phyloP scores from a whole-genome alignment of 768 basidiomycete species.

The Porpolomopsis calyptriformis region DNA sequence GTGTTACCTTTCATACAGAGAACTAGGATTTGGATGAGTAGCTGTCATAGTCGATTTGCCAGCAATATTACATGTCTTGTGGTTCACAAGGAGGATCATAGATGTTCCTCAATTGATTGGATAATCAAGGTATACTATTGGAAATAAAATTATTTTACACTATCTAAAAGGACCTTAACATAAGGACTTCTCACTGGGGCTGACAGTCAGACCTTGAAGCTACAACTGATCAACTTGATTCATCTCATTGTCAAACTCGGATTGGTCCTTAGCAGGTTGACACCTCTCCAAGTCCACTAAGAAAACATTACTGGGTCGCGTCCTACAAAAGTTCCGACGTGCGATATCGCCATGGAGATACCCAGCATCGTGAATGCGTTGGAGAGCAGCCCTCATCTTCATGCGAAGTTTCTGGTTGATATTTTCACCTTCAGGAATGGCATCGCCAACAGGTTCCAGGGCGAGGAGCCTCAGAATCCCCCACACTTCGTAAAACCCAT shows the following conservation, averaged over 20 bases:
- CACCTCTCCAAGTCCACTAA: conserved; percentile 12
- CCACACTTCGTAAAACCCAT: conserved; percentile 13
- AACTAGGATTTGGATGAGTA: too few species aligned
- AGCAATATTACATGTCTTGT: too few species aligned
- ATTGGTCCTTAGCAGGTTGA: conserved; percentile 3
- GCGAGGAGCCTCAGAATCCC: conserved; percentile 14
- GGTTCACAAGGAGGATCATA: too few species aligned
- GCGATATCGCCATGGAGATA: conserved; percentile 12
- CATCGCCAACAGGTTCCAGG: conserved; percentile 13
- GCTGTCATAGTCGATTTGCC: too few species aligned
- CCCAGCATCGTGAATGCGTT: conserved; percentile 12
- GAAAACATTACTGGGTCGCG: conserved; percentile 6
- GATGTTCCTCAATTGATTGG: too few species aligned
- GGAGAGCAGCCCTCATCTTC: conserved; percentile 13
- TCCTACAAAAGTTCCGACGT: conserved; percentile 11
- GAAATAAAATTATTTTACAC: too few species aligned
- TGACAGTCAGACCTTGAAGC: too few species aligned
- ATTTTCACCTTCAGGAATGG: conserved; percentile 7
- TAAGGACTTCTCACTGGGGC: too few species aligned
- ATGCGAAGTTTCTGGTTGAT: conserved; percentile 7
- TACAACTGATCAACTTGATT: not conserved
- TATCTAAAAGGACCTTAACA: too few species aligned
- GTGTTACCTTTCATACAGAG: too few species aligned
- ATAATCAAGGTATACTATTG: too few species aligned
- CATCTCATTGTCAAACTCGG: conserved; percentile 10